Evolutionary conservation across 1,139 yeast genomes (phyloP).

Genomic region (Arxiozyma heterogenica): DNA sequence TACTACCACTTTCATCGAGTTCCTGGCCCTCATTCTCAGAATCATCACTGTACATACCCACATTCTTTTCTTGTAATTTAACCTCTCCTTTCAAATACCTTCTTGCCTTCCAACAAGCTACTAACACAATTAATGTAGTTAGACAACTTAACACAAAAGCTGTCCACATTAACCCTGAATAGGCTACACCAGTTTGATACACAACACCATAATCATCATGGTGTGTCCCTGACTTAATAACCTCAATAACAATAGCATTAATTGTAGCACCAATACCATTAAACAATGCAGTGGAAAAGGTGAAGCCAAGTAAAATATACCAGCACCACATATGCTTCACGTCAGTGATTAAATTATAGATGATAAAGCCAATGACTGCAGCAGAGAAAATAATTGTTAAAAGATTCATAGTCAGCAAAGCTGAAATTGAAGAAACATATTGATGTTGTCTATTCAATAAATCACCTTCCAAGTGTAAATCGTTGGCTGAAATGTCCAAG

Average conservation of each 20-base stretch:
- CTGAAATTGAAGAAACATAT: conserved; percentile 26
- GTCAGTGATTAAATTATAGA: conserved; percentile 4
- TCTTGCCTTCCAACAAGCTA: conserved; percentile 4
- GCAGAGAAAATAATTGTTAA: conserved; percentile 17
- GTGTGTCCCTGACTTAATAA: conserved; percentile 24
- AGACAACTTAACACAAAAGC: conserved; percentile 16
- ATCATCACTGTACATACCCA: not conserved
- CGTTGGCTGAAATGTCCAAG: conserved; percentile 21
- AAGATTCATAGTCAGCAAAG: conserved; percentile 22
- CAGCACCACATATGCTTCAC: conserved; percentile 7
- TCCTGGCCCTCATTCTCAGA: not conserved
- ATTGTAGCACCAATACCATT: conserved; percentile 16
- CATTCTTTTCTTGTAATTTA: not conserved
- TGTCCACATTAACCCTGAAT: conserved; percentile 22
- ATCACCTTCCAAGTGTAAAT: conserved; percentile 25
- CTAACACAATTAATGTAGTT: conserved; percentile 1
- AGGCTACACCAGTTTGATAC: conserved; percentile 17
- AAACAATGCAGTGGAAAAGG: conserved; percentile 10
- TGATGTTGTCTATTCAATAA: conserved; percentile 22
- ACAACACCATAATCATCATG: conserved; percentile 23
- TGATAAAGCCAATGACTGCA: conserved; percentile 10
- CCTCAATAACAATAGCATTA: conserved; percentile 16
- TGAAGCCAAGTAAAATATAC: conserved; percentile 3
- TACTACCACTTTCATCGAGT: not conserved
- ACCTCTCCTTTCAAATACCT: not conserved